Evolutionary conservation across 163 green algal genomes (phyloP).

Genomic region (Picocystis sp.): DNA sequence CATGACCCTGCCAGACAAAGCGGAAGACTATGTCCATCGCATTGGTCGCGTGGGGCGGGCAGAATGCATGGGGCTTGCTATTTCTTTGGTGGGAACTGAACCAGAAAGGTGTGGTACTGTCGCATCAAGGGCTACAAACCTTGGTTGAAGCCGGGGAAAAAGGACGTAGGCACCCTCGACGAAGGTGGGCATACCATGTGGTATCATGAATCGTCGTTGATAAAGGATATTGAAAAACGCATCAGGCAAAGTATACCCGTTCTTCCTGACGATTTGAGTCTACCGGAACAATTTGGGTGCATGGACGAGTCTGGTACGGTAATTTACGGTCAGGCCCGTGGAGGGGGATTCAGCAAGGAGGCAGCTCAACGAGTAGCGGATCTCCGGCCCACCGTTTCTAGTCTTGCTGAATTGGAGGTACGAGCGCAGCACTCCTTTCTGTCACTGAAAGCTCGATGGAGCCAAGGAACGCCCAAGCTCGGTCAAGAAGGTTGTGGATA

Average conservation of each 20-base stretch:
- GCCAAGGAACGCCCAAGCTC: too few species aligned
- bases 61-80: conserved; percentile 51
- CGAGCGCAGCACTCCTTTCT: conserved; percentile 50
- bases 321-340: neutral
- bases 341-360: conserved; percentile 5
- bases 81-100: conserved; percentile 50
- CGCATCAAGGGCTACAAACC: conserved; percentile 56
- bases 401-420: conserved; percentile 42
- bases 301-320: conserved; percentile 16
- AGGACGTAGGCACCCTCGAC: conserved; percentile 35
- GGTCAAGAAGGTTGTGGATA: too few species aligned
- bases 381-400: conserved; percentile 32
- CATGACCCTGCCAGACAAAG: conserved; percentile 67
- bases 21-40: conserved; percentile 78
- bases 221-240: conserved; percentile 50
- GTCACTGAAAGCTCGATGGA: conserved; percentile 8
- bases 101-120: conserved; percentile 67
- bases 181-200: conserved; percentile 37
- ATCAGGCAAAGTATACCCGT: conserved; percentile 27
- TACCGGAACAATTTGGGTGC: conserved; percentile 25
- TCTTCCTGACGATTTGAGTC: conserved; percentile 34
- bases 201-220: conserved; percentile 48
- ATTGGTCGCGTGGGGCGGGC: conserved; percentile 60
- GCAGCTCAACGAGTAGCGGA: conserved; percentile 20
- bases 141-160: conserved; percentile 43